Conservation (phyloP, 805 yeast species). For the Myxozyma sirexii region DNA sequence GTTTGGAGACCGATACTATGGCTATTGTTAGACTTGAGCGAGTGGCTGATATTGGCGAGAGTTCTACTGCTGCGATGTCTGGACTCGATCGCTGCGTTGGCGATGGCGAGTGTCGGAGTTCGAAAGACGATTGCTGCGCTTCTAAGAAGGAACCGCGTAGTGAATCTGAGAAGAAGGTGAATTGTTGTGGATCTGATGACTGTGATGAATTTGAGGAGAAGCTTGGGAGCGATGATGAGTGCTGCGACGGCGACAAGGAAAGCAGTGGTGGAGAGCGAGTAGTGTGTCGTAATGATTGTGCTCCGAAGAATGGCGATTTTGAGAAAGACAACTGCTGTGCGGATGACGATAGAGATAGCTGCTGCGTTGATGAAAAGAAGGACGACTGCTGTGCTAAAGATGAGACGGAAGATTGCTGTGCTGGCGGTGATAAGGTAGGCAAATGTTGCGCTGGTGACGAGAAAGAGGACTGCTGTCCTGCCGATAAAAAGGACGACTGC, state of each 20-base stretch:
- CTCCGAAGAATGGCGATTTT: too few species aligned
- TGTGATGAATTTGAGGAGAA: background rate
- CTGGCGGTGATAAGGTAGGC: too few species aligned
- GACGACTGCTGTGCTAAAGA: background rate
- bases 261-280: too few species aligned
- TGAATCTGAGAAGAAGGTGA: background rate
- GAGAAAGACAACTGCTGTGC: too few species aligned
- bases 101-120: background rate
- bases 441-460: background rate
- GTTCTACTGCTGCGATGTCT: too few species aligned
- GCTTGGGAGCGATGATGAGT: background rate
- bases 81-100: background rate
- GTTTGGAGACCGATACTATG: too few species aligned
- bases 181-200: background rate
- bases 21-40: too few species aligned
- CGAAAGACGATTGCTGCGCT: background rate
- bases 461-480: background rate
- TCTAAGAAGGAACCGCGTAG: background rate
- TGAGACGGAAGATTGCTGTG: background rate
- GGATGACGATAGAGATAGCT: too few species aligned
- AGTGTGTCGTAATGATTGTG: too few species aligned
- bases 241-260: background rate
- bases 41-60: too few species aligned
- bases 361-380: too few species aligned
- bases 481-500: constrained; percentile 6